Evolutionary conservation across 768 basidiomycete species (phyloP), one percentile per base, ranked within the genome.

Genomic region (Tylopilus felleus): DNA sequence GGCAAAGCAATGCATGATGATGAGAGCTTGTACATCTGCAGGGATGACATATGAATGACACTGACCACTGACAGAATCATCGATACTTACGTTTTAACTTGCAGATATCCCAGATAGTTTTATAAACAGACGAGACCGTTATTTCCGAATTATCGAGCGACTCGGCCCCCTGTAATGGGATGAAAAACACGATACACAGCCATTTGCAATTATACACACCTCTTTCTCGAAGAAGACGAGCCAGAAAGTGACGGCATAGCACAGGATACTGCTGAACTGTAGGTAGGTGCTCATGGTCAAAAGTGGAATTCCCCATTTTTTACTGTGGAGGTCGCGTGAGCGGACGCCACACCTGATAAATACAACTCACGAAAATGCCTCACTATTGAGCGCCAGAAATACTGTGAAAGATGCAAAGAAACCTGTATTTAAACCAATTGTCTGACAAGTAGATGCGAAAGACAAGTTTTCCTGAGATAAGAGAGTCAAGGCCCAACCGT

Each of bases 381-480:
- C 87, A 59, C 92, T 94, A 67, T 98, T 99, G 67, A 99, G 84
- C 0, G 97, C 97, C 39, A 99, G 80, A 67, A 98, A 98, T 7
- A 98, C 93, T 8, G 97, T 99, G 67, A 97, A 98, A 2, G 93
- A 94, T 28, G 94, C 81, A 65, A 98, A 95, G 71, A 87, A 98
- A 6, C 97, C 97, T 1, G 91, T 90, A 62, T 96, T 98, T 23
- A 99, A 78, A 13, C 97, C 97, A 56, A 98, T 92, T 1, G 97
- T 98, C 71, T 99, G 97, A 53, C 96, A 98, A 8, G 95, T 98
- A 17, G 94, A 97, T 4, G 97, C 97, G 65, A 95, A 99, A 17
- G 95, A 93, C 35, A 98, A 73, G 65, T 94, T 95, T 59, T 93
- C 93, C 56, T 91, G 85, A 2, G 96, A 98, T 44, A 99, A 83